Base-by-base conservation (phyloP, 805 yeast genomes). In the Wickerhamiella sorbophila region DNA sequence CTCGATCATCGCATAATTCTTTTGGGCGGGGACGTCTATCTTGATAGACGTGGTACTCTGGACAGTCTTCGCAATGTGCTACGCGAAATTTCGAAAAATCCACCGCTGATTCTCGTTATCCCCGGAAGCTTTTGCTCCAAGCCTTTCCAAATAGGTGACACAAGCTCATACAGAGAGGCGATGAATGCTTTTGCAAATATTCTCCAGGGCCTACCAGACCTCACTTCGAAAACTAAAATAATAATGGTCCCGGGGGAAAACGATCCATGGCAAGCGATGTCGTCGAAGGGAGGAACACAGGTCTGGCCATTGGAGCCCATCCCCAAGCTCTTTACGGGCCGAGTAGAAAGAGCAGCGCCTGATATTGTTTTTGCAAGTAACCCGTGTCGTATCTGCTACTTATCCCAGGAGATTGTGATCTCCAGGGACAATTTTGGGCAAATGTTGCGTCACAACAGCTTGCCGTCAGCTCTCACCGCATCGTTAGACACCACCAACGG, bases 201-300 rank as follows among this genome's bases (percentile, higher is more conserved):
- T 2, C 54, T 91, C 16, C 70, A 77, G 8, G 66, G 70, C 38
- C 81, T 64, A 50, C 80, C 84, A 0, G 55, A 58, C 3, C 59
- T 85, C 5, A 62, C 75, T 12, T 54, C 62, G 5, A 55, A 62
- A 5, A 68, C 80, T 22, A 75, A 79, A 40, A 59, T 91, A 22
- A 62, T 85, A 1, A 72, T 91, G 44, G 64, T 88, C 1, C 96
- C 97, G 0, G 97, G 98, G 1, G 74, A 75, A 33, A 81, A 84
- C 50, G 99, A 91, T 60, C 95, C 95, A 0, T 91, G 97, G 96
- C 77, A 77, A 29, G 73, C 91, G 1, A 66, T 77, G 42, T 71
- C 70, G 38, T 70, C 81, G 1, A 66, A 78, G 39, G 86, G 88
- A 3, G 66, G 77, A 0, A 48, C 62, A 1, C 60, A 72, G 1